These are phyloP conservation scores for Heliamphora pulchella DNA, from an alignment of 179 eudicot genomes.

Conservation along the genomic window DNA sequence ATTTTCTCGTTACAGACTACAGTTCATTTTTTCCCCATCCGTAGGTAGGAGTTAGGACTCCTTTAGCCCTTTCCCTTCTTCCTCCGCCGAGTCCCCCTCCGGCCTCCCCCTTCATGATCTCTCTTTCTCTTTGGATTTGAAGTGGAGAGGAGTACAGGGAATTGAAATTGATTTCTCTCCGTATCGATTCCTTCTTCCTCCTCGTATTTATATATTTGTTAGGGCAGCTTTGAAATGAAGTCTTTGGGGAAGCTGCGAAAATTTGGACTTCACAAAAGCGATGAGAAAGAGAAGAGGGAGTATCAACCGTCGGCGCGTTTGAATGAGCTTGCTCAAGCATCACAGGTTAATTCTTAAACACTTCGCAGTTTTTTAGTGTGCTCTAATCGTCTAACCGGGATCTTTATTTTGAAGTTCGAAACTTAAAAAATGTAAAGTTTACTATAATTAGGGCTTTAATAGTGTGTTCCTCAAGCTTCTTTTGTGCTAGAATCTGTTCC, in stretches of 20 bases:
- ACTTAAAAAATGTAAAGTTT: neutral
- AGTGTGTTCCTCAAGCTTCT: neutral
- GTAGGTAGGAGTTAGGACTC: no score
- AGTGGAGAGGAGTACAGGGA: neutral
- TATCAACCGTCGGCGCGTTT: conserved; percentile 33
- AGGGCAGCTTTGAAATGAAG: conserved; percentile 38
- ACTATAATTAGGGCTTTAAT: conserved; percentile 8
- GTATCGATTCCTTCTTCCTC: neutral
- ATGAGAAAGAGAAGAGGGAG: conserved; percentile 45
- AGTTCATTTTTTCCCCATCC: neutral
- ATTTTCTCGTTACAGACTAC: neutral
- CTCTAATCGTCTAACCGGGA: neutral
- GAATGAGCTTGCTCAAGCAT: conserved; percentile 65
- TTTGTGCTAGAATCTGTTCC: neutral
- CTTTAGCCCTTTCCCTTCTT: neutral
- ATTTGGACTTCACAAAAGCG: conserved; percentile 47
- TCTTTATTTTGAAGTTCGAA: neutral
- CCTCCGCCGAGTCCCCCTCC: neutral
- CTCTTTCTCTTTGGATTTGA: neutral
- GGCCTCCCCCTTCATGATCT: no score
- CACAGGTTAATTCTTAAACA: conserved; percentile 38
- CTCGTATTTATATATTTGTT: neutral
- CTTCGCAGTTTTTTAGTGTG: neutral
- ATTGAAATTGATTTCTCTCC: neutral
- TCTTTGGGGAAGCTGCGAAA: conserved; percentile 56